Evolutionary conservation across 768 basidiomycete genomes (phyloP), one percentile per base, ranked within the genome.

Genomic region (Auricularia cornea): DNA sequence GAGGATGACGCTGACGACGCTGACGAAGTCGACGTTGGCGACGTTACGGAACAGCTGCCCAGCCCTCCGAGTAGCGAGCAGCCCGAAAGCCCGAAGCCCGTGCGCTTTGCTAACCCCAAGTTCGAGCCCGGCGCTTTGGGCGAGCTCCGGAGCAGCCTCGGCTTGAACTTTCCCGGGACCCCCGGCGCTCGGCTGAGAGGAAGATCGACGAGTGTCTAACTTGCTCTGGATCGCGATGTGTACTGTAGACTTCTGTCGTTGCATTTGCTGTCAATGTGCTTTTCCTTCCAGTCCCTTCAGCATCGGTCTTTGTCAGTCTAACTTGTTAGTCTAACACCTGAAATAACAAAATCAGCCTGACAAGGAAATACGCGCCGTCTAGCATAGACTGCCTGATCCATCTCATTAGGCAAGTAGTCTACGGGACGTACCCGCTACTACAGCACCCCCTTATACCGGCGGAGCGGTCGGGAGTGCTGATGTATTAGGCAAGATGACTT

Each of bases 11-110:
- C 4, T 5, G 54, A 57, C 29, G 54, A 57, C 26, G 26, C 4
- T 4, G 54, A 57, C 28, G 54, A 57, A 26, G 30, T 57, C 26
- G 54, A 57, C 30, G 54, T 31, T 16, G 54, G 54, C 8, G 54
- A 57, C 18, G 54, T n/a, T 20, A 26, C 16, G 26, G 54, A 57
- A 20, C 54, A 31, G 26, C 14, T 57, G 54, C 54, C 30, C 2
- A 57, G 54, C 20, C 54, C 54, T 20, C 54, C 54, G 20, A 57
- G 54, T 20, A 57, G 54, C 54, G 54, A 57, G 54, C 54, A 57
- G 54, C 54, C 54, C 8, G 54, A 57, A 20, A 28, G 26, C 26
- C 54, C 54, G 54, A 16, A 26, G 10, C 12, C 30, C n/a, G n/a
- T n/a, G 54, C 54, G 28, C 16, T 16, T n/a, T 2, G 28, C n/a